These are phyloP conservation scores for Cicer pinnatifidum DNA, from an alignment of 306 rosid genomes.

Conservation along the genomic window DNA sequence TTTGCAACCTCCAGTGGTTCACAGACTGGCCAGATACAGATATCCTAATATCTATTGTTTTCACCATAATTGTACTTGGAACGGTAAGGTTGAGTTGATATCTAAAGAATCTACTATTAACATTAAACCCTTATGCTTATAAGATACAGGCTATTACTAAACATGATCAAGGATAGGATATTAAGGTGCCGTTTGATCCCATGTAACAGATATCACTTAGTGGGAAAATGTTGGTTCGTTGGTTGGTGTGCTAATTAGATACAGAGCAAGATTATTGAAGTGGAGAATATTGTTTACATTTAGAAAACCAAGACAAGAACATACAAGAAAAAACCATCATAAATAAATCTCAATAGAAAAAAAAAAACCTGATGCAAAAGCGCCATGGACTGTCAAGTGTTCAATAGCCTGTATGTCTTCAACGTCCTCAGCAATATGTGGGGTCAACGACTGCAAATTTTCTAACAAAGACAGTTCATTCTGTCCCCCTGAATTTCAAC, in stretches of 20 bases:
- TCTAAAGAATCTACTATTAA: constrained; percentile 16
- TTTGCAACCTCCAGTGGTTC: not conserved
- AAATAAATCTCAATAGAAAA: constrained; percentile 18
- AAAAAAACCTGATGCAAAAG: constrained; percentile 77
- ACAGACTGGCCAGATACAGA: not conserved
- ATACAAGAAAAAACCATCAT: constrained; percentile 7
- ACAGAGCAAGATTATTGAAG: not conserved
- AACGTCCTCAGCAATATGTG: constrained; percentile 60
- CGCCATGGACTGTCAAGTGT: constrained; percentile 70
- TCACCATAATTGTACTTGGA: not conserved
- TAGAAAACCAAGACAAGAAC: constrained; percentile 14
- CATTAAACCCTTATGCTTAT: not conserved
- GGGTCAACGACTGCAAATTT: constrained; percentile 73
- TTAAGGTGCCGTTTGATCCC: not conserved
- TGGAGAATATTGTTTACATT: constrained; percentile 15
- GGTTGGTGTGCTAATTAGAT: constrained; percentile 1
- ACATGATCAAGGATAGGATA: not conserved
- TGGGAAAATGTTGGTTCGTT: not conserved
- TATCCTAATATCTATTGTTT: constrained; percentile 15
- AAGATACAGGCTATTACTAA: not conserved
- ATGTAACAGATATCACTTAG: not conserved
- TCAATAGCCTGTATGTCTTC: constrained; percentile 71
- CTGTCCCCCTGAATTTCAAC: constrained; percentile 58
- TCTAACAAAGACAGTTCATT: constrained; percentile 53
- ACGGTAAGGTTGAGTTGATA: not conserved